Evolutionary conservation across 1,139 yeast species (phyloP).

Genomic region (Lodderomyces oxycetoniae): DNA sequence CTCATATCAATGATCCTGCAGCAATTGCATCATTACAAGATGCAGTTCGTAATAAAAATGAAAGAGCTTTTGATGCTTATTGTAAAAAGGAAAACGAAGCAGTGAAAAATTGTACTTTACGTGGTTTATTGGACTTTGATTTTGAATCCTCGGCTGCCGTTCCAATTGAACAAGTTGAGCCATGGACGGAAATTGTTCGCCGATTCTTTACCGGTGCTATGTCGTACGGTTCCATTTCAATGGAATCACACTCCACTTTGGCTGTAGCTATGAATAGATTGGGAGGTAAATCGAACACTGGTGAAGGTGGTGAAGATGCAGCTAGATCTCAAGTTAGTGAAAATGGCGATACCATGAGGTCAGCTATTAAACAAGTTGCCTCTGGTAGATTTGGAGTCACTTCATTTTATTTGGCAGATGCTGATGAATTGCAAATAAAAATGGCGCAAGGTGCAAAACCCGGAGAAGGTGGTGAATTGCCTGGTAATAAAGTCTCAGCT

Average conservation of each 20-base stretch:
- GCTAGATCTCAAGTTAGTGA: constrained; percentile 77
- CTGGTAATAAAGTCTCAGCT: constrained; percentile 87
- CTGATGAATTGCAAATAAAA: constrained; percentile 95
- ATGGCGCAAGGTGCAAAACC: constrained; percentile 99
- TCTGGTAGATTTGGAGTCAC: constrained; percentile 99
- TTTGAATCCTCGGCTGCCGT: constrained; percentile 65
- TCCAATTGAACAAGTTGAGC: constrained; percentile 97
- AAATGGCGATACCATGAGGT: constrained; percentile 96
- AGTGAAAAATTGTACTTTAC: constrained; percentile 83
- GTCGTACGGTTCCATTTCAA: constrained; percentile 97
- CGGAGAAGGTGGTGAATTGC: constrained; percentile 99
- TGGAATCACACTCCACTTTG: constrained; percentile 96
- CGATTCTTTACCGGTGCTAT: constrained; percentile 98
- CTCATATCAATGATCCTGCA: constrained; percentile 89
- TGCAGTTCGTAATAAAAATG: constrained; percentile 94
- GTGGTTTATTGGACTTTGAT: constrained; percentile 92
- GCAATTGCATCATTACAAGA: constrained; percentile 95
- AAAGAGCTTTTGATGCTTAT: constrained; percentile 85
- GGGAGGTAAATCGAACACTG: constrained; percentile 97
- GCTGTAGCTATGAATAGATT: constrained; percentile 98
- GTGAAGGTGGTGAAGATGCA: constrained; percentile 99
- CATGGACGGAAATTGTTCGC: constrained; percentile 98
- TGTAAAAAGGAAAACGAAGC: constrained; percentile 89
- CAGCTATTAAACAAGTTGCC: constrained; percentile 96
- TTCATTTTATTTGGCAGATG: constrained; percentile 87